Percentiles rank a stretch among this genome's conserved stretches.
Evolutionary conservation across 306 rosid species (phyloP).

Genomic region (Trifolium repens): DNA sequence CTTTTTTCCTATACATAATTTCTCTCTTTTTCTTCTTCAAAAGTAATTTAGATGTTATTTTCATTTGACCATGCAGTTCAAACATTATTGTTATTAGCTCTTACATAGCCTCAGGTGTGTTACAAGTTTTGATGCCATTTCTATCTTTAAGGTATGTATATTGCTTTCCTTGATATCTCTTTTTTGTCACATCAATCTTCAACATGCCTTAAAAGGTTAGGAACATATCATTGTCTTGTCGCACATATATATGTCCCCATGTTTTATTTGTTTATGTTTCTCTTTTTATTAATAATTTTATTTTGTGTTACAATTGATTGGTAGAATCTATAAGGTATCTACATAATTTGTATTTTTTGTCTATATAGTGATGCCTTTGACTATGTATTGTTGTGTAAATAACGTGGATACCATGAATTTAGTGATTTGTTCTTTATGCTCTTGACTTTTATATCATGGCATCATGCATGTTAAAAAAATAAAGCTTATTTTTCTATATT

Average conservation of each 20-base stretch:
- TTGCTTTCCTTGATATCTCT: neutral
- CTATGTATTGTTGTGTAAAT: conserved; percentile 25
- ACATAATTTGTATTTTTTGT: neutral
- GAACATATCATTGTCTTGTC: conserved; percentile 20
- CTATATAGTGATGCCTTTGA: neutral
- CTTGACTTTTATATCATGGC: conserved; percentile 32
- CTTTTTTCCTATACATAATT: conserved; percentile 25
- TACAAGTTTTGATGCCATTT: conserved; percentile 38
- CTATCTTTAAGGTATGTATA: conserved; percentile 54
- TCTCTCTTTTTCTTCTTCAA: conserved; percentile 38
- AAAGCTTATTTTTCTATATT: neutral
- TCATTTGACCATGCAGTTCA: conserved; percentile 27
- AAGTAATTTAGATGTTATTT: conserved; percentile 13
- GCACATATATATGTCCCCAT: conserved; percentile 5
- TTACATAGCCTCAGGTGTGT: conserved; percentile 39
- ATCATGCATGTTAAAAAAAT: conserved; percentile 31
- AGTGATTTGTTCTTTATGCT: conserved; percentile 35
- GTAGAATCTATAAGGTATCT: neutral
- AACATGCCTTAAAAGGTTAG: neutral
- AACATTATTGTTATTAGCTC: conserved; percentile 26
- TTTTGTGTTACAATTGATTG: neutral
- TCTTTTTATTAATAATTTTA: neutral
- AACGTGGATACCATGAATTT: conserved; percentile 55
- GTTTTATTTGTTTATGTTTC: neutral
- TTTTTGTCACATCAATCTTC: conserved; percentile 32